These are phyloP conservation scores for Penicillium odoratum DNA, from an alignment of 495 filamentous ascomycete genomes.

Conservation along the genomic window DNA sequence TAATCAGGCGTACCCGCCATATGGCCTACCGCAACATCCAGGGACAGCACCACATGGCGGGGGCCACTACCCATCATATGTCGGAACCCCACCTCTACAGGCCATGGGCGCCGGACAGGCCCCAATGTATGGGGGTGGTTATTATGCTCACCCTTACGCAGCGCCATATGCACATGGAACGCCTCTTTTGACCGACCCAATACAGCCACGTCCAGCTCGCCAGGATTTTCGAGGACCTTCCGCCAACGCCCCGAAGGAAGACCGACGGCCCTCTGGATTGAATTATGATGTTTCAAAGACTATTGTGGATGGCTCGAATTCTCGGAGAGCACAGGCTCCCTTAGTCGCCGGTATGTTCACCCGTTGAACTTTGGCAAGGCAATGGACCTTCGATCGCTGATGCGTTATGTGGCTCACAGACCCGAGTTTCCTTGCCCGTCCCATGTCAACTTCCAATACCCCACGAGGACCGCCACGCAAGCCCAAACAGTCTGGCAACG, in stretches of 20 bases:
- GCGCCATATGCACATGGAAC: conserved; percentile 20
- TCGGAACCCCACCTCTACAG: conserved; percentile 20
- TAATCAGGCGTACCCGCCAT: conserved; percentile 31
- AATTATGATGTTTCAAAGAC: conserved; percentile 44
- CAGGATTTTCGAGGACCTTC: conserved; percentile 2
- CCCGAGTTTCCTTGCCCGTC: conserved; percentile 18
- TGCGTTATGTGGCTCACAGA: conserved; percentile 10
- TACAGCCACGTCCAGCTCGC: conserved; percentile 6
- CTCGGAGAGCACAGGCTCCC: conserved; percentile 24
- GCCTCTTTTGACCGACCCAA: conserved; percentile 10
- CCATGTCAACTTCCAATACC: conserved; percentile 39
- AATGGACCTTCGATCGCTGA: conserved; percentile 11
- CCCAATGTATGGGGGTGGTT: conserved; percentile 26
- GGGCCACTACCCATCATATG: conserved; percentile 32
- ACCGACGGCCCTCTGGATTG: conserved; percentile 16
- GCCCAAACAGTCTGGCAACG: conserved; percentile 89
- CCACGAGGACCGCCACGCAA: conserved; percentile 90
- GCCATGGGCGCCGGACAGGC: conserved; percentile 24
- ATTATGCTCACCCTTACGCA: conserved; percentile 31
- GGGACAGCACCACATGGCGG: conserved; percentile 27
- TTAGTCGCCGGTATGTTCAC: conserved; percentile 26
- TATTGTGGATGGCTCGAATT: conserved; percentile 47
- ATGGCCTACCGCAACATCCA: conserved; percentile 26
- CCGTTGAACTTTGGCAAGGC: conserved; percentile 3
- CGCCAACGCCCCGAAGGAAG: conserved; percentile 21